Evolutionary conservation across 768 basidiomycete genomes (phyloP).

Genomic region (Pleurotus tuber-regium): DNA sequence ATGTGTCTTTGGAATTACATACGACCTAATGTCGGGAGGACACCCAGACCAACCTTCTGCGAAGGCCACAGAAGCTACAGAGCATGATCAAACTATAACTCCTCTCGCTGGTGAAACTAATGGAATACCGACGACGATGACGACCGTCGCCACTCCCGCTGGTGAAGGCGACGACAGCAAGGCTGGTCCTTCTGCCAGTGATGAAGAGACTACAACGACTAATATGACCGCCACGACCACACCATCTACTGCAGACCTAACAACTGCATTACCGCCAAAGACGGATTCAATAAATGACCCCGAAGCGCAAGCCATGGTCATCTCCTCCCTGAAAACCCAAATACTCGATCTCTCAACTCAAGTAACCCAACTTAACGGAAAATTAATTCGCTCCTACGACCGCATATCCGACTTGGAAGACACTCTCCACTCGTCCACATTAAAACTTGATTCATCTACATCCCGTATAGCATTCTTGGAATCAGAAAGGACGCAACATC

Average conservation of each 20-base stretch:
- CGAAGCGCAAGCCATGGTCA: conserved; percentile 82
- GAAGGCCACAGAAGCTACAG: conserved; percentile 1
- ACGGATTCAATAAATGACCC: conserved; percentile 26
- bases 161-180: neutral
- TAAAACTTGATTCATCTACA: conserved; percentile 55
- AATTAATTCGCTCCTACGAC: conserved; percentile 91
- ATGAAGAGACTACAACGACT: too few relatives aligned
- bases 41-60: conserved; percentile 6
- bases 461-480: conserved; percentile 78
- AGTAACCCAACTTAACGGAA: conserved; percentile 86
- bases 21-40: neutral
- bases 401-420: conserved; percentile 93
- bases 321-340: conserved; percentile 75
- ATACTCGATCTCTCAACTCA: conserved; percentile 87
- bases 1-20: too few relatives aligned
- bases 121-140: neutral
- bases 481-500: conserved; percentile 80
- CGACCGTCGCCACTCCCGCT: neutral
- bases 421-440: conserved; percentile 66
- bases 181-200: conserved; percentile 1
- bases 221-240: neutral
- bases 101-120: neutral
- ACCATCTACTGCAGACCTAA: neutral
- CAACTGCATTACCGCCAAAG: conserved; percentile 9
- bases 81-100: neutral